Evolutionary conservation across 2,329 filamentous ascomycete species (phyloP).

Genomic region (Colletotrichum cereale): DNA sequence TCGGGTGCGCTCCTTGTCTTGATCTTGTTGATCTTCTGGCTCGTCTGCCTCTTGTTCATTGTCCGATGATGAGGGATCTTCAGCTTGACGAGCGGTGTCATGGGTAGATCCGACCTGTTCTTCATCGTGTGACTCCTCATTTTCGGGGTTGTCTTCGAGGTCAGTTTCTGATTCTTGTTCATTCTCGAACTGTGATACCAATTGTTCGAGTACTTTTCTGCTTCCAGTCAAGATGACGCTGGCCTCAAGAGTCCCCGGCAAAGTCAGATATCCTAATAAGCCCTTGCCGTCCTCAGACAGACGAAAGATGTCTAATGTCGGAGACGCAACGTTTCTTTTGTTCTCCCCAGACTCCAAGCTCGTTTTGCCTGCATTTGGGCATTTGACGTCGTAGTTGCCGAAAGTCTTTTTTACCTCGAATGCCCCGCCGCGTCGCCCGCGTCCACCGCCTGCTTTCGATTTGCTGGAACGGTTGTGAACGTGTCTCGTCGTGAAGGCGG

Average conservation of each 20-base stretch:
- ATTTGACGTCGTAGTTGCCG: constrained; percentile 31
- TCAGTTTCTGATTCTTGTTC: background rate
- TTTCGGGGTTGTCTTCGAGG: accelerated
- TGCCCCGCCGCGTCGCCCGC: constrained; percentile 8
- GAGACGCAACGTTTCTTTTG: background rate
- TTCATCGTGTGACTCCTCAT: background rate
- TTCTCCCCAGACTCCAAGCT: accelerated
- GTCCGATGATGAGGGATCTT: background rate
- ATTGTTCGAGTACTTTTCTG: constrained; percentile 13
- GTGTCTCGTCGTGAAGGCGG: constrained; percentile 25
- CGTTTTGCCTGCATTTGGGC: background rate
- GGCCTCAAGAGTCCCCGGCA: constrained; percentile 18
- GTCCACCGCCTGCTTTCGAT: background rate
- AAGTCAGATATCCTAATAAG: background rate
- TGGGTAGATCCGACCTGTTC: background rate
- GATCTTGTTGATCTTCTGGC: background rate
- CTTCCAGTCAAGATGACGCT: constrained; percentile 23
- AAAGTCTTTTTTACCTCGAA: constrained; percentile 32
- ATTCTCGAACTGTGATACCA: constrained; percentile 1
- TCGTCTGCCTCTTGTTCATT: background rate
- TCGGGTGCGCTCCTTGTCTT: background rate
- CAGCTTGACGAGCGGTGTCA: background rate
- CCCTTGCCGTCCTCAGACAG: constrained; percentile 30
- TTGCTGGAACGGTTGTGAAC: constrained; percentile 27
- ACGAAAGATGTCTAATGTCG: constrained; percentile 21